Base-by-base conservation (phyloP, 2,329 filamentous ascomycete species). In the Aspergillus fijiensis region DNA sequence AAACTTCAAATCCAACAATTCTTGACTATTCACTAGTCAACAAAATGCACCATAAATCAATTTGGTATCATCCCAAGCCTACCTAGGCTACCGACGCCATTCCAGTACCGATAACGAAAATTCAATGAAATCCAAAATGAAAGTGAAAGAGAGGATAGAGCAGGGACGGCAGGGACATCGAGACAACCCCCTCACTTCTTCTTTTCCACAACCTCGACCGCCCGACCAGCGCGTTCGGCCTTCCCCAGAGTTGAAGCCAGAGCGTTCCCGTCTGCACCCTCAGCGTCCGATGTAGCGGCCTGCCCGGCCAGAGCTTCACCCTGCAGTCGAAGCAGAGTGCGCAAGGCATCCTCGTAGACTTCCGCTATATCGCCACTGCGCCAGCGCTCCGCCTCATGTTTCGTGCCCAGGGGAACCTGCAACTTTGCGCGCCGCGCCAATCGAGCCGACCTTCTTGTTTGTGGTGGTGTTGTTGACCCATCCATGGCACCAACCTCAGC, bases 201-300 rank as follows among this genome's bases (percentile, higher is more conserved):
- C 56, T 59, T 63, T 52, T 81, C 78, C 59, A 81, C 76, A n/a
- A 81, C 78, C 55, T 81, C 79, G 25, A 73, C 78, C 42, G 77
- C 78, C 53, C 71, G 72, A 23, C 70, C 73, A 35, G 80, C 80
- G 57, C 80, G 72, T 64, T 82, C 79, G 19, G 77, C 75, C 65
- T 77, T 80, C 21, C 79, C 80, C 27, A 81, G 71, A 9, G 80
- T 79, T 57, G 76, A 77, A 14, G 80, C 79, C 57, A 81, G 64
- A 9, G 74, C 75, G 61, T 72, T 73, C 25, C 71, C 70, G 56
- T 74, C 70, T 27, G 65, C 61, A 51, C 61, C 65, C 45, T 69
- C 67, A 25, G 62, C 62, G 50, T 66, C 63, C 21, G 55, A 48
- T 45, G 64, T 61, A 16, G 52, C 60, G 12, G 65, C 65, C 14